phyloP scores from a whole-genome alignment of 345 rosid genomes.

The Syzygium aqueum region DNA sequence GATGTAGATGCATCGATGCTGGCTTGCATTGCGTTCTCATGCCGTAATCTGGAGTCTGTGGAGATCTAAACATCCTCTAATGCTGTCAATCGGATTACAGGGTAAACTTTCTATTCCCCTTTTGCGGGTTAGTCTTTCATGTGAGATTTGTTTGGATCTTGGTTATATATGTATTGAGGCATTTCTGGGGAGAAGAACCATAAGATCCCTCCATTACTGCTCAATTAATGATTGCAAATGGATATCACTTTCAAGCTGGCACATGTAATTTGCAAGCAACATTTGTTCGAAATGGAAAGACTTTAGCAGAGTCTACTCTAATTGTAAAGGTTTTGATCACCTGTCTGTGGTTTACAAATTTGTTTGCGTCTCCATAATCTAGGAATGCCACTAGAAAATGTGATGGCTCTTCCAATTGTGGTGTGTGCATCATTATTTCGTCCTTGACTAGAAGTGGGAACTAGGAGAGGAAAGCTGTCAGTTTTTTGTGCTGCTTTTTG shows the following conservation, averaged over 20 bases:
- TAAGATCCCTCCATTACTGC: not conserved
- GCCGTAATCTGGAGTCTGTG: slow-evolving; percentile 76
- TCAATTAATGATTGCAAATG: not conserved
- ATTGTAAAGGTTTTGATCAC: not conserved
- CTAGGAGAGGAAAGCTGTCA: not conserved
- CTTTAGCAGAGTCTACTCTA: not conserved
- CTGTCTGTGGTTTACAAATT: not conserved
- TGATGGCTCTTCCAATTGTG: not conserved
- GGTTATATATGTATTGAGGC: not conserved
- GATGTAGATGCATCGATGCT: slow-evolving; percentile 83
- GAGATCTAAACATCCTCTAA: slow-evolving; percentile 49
- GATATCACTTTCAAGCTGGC: not conserved
- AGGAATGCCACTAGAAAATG: not conserved
- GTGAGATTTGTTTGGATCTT: not conserved
- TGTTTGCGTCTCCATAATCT: not conserved
- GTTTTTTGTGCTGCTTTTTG: not conserved
- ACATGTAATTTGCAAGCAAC: not conserved
- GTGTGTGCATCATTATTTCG: not conserved
- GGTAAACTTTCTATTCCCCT: slow-evolving; percentile 31
- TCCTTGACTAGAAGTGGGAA: not conserved
- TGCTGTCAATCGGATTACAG: slow-evolving; percentile 75
- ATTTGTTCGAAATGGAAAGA: not conserved
- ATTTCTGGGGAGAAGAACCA: not conserved
- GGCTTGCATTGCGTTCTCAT: slow-evolving; percentile 94
- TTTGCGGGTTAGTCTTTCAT: not conserved